Conservation (phyloP, 352 stramenopile species). For the Halophytophthora batemanensis region DNA sequence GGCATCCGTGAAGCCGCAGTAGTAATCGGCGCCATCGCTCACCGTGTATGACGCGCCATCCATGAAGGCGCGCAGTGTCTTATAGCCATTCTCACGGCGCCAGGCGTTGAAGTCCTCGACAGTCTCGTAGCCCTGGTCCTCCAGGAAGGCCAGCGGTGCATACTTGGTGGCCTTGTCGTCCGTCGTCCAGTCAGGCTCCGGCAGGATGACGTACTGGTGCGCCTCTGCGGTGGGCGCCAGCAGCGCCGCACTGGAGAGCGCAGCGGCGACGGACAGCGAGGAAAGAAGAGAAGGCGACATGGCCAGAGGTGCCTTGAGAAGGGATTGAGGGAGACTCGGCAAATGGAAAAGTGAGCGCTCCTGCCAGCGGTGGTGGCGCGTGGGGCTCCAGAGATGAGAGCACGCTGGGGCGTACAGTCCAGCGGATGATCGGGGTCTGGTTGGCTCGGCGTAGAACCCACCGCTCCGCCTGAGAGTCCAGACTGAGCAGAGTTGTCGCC, state of each 20-base stretch:
- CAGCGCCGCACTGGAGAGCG: conserved; percentile 9
- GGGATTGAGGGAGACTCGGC: too few species aligned
- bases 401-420: too few species aligned
- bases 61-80: conserved; percentile 45
- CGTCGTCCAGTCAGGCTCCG: conserved; percentile 21
- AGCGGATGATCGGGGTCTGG: too few species aligned
- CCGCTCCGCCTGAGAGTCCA: too few species aligned
- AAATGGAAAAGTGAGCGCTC: too few species aligned
- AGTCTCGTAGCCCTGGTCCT: conserved; percentile 49
- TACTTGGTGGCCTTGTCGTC: conserved; percentile 15
- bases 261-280: conserved; percentile 8
- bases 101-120: conserved; percentile 41
- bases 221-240: conserved; percentile 10
- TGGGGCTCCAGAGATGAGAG: too few species aligned
- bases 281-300: conserved; percentile 3
- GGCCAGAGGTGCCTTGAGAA: too few species aligned
- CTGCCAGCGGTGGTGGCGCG: too few species aligned
- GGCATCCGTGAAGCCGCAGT: conserved; percentile 51
- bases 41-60: conserved; percentile 54
- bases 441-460: too few species aligned
- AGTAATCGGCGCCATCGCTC: conserved; percentile 44
- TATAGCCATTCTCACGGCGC: conserved; percentile 38
- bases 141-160: conserved; percentile 41
- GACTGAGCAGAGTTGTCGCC: too few species aligned
- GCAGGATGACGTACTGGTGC: conserved; percentile 27